Evolutionary conservation across 192 early-diverging fungal genomes (phyloP).

Genomic region (Coemansia erecta): DNA sequence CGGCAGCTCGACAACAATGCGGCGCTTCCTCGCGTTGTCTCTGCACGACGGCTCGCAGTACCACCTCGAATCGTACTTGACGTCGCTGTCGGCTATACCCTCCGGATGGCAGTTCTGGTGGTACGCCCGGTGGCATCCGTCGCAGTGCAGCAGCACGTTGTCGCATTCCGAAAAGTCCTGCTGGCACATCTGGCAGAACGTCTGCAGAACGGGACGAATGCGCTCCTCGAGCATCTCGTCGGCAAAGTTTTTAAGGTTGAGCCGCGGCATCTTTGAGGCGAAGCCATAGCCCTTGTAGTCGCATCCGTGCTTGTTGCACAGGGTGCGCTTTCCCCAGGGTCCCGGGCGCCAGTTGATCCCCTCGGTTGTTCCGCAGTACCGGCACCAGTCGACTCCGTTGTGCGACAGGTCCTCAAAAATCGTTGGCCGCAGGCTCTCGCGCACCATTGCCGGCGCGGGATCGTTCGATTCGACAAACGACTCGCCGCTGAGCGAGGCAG

Average conservation of each 20-base stretch:
- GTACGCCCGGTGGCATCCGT: constrained; percentile 80
- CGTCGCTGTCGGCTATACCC: constrained; percentile 22
- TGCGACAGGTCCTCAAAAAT: constrained; percentile 50
- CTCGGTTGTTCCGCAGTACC: constrained; percentile 89
- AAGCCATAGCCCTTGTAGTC: constrained; percentile 95
- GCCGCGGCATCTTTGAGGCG: constrained; percentile 79
- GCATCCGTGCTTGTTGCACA: constrained; percentile 96
- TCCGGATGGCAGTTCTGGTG: constrained; percentile 69
- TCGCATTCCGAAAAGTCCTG: constrained; percentile 59
- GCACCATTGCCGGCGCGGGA: constrained; percentile 24
- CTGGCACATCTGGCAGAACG: constrained; percentile 80
- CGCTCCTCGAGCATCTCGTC: constrained; percentile 77
- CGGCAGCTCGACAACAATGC: constrained; percentile 51
- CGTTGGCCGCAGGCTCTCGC: constrained; percentile 52
- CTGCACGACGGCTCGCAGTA: constrained; percentile 47
- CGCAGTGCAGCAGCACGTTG: constrained; percentile 74
- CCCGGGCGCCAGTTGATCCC: constrained; percentile 88
- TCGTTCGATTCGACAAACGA: constrained; percentile 41
- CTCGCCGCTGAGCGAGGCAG: constrained; percentile 50
- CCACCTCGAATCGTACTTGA: constrained; percentile 20
- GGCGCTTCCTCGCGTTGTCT: constrained; percentile 40
- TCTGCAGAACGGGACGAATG: constrained; percentile 81
- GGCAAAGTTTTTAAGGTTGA: constrained; percentile 75
- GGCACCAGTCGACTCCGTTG: constrained; percentile 74
- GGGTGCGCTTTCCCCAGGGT: constrained; percentile 90